Evolutionary conservation across 2,329 filamentous ascomycete genomes (phyloP), one percentile per base, ranked within the genome.

Genomic region (Aurifilum marmelostoma): DNA sequence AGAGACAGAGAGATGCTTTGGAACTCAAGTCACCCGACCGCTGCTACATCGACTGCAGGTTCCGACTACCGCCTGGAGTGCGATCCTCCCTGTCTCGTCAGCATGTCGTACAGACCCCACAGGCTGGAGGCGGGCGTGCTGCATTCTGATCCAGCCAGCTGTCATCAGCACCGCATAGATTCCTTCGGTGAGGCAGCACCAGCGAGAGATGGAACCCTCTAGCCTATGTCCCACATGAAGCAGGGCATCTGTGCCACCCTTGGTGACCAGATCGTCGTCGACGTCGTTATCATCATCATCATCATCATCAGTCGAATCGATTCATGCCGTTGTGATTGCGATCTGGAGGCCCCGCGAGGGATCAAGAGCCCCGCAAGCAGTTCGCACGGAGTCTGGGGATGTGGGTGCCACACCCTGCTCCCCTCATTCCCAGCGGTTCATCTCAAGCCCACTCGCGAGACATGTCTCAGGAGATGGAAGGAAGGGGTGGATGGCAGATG

Each of bases 51-150:
- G 39, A 34, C 47, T 67, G 24, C 54, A 34, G 32, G 41, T 61
- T 32, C 52, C 61, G 54, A 52, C 41, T 34, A 52, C 65, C 60
- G 11, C 54, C n/a, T 58, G 52, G 58, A 29, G 41, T 43, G 29
- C 54, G 37, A 37, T 34, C 27, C 41, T 32, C 59, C 66, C 66
- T 56, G 68, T 66, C 34, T 70, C 66, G 60, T 68, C 27, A 69
- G 50, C 66, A 67, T 63, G 68, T 68, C 34, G 32, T 27, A 68
- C 63, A 41, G 66, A 63, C 68, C 68, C 63, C 65, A 21, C 70
- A 67, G 62, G 66, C 41, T 67, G 65, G 69, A 61, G 63, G 59
- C 66, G 43, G 66, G 63, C 59, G 54, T 61, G 43, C 29, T 71
- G 69, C 60, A 62, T 71, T 34, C 60, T 67, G 39, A 50, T 47